Evolutionary conservation across 2,329 filamentous ascomycete genomes (phyloP), one percentile per base, ranked within the genome.

Genomic region (Mycosphaerella arachidis): DNA sequence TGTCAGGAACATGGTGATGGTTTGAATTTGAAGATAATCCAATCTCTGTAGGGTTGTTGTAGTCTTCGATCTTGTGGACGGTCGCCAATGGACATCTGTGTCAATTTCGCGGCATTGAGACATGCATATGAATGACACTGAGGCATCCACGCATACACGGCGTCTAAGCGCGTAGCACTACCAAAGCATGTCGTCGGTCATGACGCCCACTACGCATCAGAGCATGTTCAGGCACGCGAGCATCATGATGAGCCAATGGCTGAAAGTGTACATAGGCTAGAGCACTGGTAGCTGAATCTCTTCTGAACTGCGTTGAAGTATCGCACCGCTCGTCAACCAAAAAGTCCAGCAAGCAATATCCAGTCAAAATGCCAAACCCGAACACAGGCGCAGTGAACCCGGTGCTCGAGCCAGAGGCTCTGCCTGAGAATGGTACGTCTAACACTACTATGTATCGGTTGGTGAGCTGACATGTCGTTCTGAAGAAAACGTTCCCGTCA

Each of bases 301-400:
- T n/a, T 13, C 16, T 9, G 13, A 16, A n/a, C 5, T 6, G 10
- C 13, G 16, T n/a, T 43, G 37, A 35, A 35, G 33, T 4, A 9
- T 35, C 24, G 31, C 31, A 35, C 31, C 31, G 4, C 12, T 13
- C 16, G 5, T 43, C 6, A 6, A 6, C 5, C 40, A 43, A 6
- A 13, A 43, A 43, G 16, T 18, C 7, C n/a, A 16, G 16, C 16
- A 43, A 9, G 37, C 48, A 31, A 33, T 13, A 31, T 13, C 8
- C 48, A 52, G n/a, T 46, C 58, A 53, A 30, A 29, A 60, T 60
- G 58, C 58, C 58, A 48, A 56, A 60, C 40, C 58, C 53, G n/a
- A 60, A 60, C 40, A 60, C 53, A n/a, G 58, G 58, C 9, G 58
- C 55, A 56, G 48, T 60, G 13, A 56, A 60, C 10, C 58, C 53